phyloP scores from a whole-genome alignment of 2,329 filamentous ascomycete species.

The Plenodomus biglobosus region DNA sequence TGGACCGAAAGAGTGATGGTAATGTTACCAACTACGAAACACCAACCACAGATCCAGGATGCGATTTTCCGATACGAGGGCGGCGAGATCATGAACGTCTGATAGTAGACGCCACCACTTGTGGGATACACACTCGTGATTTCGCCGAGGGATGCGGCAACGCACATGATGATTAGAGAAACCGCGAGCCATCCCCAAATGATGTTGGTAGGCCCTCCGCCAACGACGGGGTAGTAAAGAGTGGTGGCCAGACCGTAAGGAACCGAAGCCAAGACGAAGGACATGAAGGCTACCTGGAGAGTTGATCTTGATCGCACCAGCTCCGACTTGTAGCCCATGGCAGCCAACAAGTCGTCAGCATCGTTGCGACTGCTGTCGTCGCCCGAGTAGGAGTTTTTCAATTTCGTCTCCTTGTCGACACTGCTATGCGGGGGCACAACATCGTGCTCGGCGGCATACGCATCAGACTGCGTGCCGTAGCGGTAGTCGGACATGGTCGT shows the following conservation, averaged over 20 bases:
- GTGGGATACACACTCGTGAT: constrained; percentile 76
- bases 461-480: constrained; percentile 40
- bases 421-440: constrained; percentile 20
- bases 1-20: constrained; percentile 82
- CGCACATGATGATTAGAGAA: constrained; percentile 67
- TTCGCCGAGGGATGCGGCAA: constrained; percentile 70
- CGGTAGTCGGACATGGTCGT: constrained; percentile 27
- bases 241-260: constrained; percentile 74
- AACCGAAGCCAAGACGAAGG: constrained; percentile 73
- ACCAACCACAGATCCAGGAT: constrained; percentile 74
- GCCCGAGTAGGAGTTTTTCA: constrained; percentile 23
- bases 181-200: constrained; percentile 73
- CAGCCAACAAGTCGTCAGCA: constrained; percentile 64
- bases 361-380: constrained; percentile 40
- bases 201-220: constrained; percentile 68
- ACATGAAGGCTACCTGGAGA: constrained; percentile 72
- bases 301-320: constrained; percentile 66
- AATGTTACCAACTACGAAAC: constrained; percentile 77
- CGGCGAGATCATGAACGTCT: constrained; percentile 73
- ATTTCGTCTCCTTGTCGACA: constrained; percentile 32
- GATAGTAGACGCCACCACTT: constrained; percentile 77
- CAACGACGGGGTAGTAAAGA: constrained; percentile 65
- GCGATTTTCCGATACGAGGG: constrained; percentile 62
- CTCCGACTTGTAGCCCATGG: constrained; percentile 68
- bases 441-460: constrained; percentile 37